phyloP scores from a whole-genome alignment of 2,329 filamentous ascomycete species.

The Aciculosporium take region DNA sequence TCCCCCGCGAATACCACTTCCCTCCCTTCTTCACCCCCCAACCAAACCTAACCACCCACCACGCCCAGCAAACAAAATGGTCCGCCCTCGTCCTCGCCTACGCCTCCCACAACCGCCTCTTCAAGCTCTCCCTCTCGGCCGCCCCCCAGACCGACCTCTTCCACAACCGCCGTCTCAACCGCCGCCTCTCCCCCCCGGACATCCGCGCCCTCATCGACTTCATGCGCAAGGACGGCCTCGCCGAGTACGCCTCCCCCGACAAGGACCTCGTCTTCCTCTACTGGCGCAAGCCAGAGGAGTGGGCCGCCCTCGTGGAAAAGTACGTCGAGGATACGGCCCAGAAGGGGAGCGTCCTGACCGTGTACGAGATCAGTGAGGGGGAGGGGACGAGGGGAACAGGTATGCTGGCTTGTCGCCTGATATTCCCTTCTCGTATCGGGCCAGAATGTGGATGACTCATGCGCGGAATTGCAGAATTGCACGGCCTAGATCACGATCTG shows the following conservation, averaged over 20 bases:
- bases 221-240: conserved; percentile 44
- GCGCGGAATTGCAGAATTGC: conserved; percentile 55
- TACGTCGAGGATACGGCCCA: conserved; percentile 85
- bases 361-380: conserved; percentile 86
- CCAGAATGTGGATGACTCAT: no score
- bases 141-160: conserved; percentile 43
- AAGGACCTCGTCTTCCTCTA: conserved; percentile 54
- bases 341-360: conserved; percentile 74
- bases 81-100: conserved; percentile 71
- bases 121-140: conserved; percentile 51
- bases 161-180: conserved; percentile 38
- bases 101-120: conserved; percentile 64
- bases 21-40: conserved; percentile 79
- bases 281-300: conserved; percentile 82
- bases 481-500: conserved; percentile 74
- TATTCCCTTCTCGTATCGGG: no score
- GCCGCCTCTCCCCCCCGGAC: conserved; percentile 35
- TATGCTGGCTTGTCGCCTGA: no score
- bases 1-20: conserved; percentile 57
- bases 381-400: conserved; percentile 59
- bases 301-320: conserved; percentile 62
- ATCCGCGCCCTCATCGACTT: conserved; percentile 44
- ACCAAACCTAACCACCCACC: conserved; percentile 56
- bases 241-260: conserved; percentile 45
- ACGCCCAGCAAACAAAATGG: conserved; percentile 74